Conservation (phyloP, 305 asterid species). For the Solanum hybrid region DNA sequence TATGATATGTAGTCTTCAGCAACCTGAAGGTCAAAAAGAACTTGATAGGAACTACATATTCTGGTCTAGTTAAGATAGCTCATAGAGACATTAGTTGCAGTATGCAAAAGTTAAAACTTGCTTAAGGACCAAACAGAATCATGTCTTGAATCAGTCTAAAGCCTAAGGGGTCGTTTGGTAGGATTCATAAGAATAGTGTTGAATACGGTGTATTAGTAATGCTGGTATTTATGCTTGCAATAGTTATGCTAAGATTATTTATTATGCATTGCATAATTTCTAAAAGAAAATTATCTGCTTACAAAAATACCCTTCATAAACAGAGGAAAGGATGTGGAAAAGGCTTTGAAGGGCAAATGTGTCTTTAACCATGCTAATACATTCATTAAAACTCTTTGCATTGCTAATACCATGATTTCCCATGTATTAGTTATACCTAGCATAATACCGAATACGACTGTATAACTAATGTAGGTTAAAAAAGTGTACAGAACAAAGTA, state of each 20-base stretch:
- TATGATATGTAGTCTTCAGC: constrained; percentile 79
- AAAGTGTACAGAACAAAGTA: neutral
- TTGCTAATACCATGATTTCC: neutral
- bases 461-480: neutral
- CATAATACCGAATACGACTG: neutral
- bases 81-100: neutral
- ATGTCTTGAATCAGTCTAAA: neutral
- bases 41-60: neutral
- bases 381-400: neutral
- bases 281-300: neutral
- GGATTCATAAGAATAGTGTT: neutral
- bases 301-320: neutral
- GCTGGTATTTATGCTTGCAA: neutral
- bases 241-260: neutral
- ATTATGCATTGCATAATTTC: neutral
- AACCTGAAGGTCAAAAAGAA: constrained; percentile 38
- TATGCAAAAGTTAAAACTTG: neutral
- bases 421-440: neutral
- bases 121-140: neutral
- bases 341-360: neutral
- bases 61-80: neutral
- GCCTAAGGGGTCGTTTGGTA: neutral
- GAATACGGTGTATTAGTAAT: neutral
- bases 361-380: neutral
- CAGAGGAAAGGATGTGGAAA: neutral